A percentile compares a stretch with the other conserved stretches of the same genome.
Evolutionary conservation across 1,139 yeast genomes (phyloP).

Genomic region (Taiozyma onychis): DNA sequence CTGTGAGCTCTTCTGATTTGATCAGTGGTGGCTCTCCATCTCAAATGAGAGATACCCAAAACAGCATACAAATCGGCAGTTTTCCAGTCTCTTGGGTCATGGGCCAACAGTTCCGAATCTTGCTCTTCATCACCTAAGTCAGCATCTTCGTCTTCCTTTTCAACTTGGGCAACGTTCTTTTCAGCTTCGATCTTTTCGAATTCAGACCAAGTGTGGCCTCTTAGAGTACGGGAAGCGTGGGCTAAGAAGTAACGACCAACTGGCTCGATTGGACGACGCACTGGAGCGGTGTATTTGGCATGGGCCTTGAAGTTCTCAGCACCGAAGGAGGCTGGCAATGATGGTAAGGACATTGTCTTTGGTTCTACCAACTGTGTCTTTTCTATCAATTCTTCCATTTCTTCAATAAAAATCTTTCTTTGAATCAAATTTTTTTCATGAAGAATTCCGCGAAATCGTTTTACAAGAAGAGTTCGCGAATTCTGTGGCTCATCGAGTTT

Average conservation of each 20-base stretch:
- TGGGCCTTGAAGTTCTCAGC: slow-evolving; percentile 47
- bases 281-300: slow-evolving; percentile 55
- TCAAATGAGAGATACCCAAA: slow-evolving; percentile 84
- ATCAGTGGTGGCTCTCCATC: slow-evolving; percentile 88
- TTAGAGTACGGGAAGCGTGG: slow-evolving; percentile 91
- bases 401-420: too few relatives aligned
- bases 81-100: slow-evolving; percentile 98
- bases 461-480: background rate
- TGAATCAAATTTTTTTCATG: background rate
- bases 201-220: slow-evolving; percentile 99
- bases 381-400: too few relatives aligned
- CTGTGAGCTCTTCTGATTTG: slow-evolving; percentile 97
- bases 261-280: slow-evolving; percentile 89
- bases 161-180: slow-evolving; percentile 72
- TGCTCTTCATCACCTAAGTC: slow-evolving; percentile 73
- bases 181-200: slow-evolving; percentile 92
- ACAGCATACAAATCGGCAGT: slow-evolving; percentile 94
- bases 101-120: slow-evolving; percentile 61
- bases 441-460: background rate
- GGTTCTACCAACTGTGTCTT: background rate
- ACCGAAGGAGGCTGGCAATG: slow-evolving; percentile 32
- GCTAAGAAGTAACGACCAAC: slow-evolving; percentile 95
- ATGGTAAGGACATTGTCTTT: slow-evolving; percentile 27
- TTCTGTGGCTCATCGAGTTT: too few relatives aligned
- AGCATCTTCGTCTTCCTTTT: slow-evolving; percentile 65